Base-by-base conservation (phyloP, 2,329 filamentous ascomycete genomes). In the Mycocentrospora acerina region DNA sequence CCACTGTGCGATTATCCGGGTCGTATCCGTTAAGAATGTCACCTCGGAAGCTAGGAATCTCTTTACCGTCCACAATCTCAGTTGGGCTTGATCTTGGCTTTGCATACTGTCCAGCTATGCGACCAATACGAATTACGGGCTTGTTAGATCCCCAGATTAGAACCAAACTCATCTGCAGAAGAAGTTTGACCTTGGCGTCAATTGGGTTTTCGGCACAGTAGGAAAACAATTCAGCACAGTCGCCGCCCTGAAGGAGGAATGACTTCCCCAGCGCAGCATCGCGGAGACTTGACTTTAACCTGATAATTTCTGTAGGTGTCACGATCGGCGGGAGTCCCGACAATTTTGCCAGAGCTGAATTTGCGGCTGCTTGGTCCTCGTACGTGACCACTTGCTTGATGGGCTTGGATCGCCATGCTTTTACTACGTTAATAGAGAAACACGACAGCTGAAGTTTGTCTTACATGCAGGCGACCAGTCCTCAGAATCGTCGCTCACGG, bases 81-180 rank as follows among this genome's bases (percentile, higher is more conserved):
- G 82, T 90, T 0, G 91, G 87, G 55, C 85, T 95, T 4, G 89
- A 95, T 40, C 93, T 78, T 2, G 91, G 93, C 71, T 98, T 98
- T 19, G 93, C 93, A 62, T 95, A 98, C 75, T 98, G 93, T 3
- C 93, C 93, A 10, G 93, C 93, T 83, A 97, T 96, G 44, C 93
- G 83, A 12, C 89, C 93, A 59, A 98, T 95, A 53, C 93, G 83
- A 32, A 98, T 89, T 4, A 98, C 90, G 5, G 88, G 87, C 60
- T 84, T 83, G 57, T 84, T 82, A 16, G 77, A 76, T 25, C 88
- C 93, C 85, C 90, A 96, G 66, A 97, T 90, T 44, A 98, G 77
- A 1, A 98, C 88, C 55, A 98, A 73, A 51, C 88, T 95, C 91
- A 98, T 97, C 72, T 98, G 93, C 43, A 98, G 75, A 19, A 98